Conservation (phyloP, 176 grass and related monocot genomes). For the Oryza australiensis region DNA sequence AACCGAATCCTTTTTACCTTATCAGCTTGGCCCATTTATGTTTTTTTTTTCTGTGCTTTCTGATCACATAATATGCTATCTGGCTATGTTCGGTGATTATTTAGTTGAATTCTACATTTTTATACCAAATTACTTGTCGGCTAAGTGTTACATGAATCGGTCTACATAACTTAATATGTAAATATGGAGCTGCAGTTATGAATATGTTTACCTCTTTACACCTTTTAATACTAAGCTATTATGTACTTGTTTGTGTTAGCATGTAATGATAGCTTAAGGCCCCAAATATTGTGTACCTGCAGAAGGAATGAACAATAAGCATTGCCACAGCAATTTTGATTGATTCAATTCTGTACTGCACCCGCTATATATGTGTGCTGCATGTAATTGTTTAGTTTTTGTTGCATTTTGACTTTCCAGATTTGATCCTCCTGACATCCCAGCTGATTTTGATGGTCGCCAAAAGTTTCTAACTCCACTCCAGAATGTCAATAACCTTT, state of each 20-base stretch:
- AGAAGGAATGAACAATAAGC: neutral
- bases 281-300: neutral
- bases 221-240: neutral
- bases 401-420: constrained; percentile 46
- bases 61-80: neutral
- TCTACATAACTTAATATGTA: neutral
- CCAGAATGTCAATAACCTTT: constrained; percentile 46
- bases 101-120: constrained; percentile 19
- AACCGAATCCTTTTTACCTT: constrained; percentile 1
- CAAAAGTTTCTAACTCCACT: constrained; percentile 72
- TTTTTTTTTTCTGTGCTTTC: neutral
- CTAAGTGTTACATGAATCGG: constrained; percentile 16
- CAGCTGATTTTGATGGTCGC: constrained; percentile 68
- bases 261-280: constrained; percentile 6
- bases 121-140: constrained; percentile 11
- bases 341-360: neutral
- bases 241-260: neutral
- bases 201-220: neutral
- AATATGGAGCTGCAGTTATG: constrained; percentile 7
- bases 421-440: constrained; percentile 77
- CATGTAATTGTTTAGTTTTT: neutral
- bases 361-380: neutral
- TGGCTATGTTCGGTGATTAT: neutral
- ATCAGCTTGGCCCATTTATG: neutral
- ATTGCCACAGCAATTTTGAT: neutral